A percentile compares a stretch with the other conserved stretches of the same genome.
phyloP scores from a whole-genome alignment of 2,329 filamentous ascomycete species.

The Decorospora gaudefroyi region DNA sequence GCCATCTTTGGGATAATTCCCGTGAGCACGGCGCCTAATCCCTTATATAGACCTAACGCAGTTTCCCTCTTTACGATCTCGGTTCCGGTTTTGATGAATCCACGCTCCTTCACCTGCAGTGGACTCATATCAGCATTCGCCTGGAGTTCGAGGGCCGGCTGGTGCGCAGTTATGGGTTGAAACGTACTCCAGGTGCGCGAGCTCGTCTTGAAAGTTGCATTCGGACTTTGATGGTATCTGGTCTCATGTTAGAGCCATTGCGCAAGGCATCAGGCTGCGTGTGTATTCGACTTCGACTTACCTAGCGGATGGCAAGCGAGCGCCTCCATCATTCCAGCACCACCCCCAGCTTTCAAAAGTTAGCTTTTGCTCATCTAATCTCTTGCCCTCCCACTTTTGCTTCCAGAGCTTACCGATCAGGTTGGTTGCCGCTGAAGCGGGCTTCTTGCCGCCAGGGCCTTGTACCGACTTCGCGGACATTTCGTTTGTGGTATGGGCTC shows the following conservation, averaged over 20 bases:
- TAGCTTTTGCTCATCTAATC: constrained; percentile 13
- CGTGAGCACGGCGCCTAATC: constrained; percentile 92
- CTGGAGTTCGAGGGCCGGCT: not conserved
- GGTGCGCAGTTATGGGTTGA: not conserved
- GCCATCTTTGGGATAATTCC: constrained; percentile 99
- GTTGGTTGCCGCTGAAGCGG: constrained; percentile 84
- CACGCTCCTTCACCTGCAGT: constrained; percentile 69
- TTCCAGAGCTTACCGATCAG: constrained; percentile 70
- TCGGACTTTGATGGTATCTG: constrained; percentile 96
- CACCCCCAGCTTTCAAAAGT: constrained; percentile 76
- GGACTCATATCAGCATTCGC: constrained; percentile 14
- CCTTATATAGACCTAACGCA: constrained; percentile 92
- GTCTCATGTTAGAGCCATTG: constrained; percentile 23
- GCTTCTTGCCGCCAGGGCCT: constrained; percentile 69
- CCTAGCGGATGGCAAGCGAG: constrained; percentile 92
- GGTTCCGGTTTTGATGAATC: constrained; percentile 82
- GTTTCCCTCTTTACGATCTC: constrained; percentile 92
- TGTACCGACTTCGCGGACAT: constrained; percentile 66
- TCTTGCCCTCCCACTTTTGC: constrained; percentile 2
- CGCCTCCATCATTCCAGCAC: constrained; percentile 99
- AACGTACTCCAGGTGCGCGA: constrained; percentile 72
- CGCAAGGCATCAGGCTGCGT: not conserved
- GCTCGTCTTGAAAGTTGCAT: constrained; percentile 96
- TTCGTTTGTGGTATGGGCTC: constrained; percentile 15
- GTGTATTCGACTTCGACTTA: constrained; percentile 50